Evolutionary conservation across 2,329 filamentous ascomycete genomes (phyloP).

Genomic region (Penicillium sp.): DNA sequence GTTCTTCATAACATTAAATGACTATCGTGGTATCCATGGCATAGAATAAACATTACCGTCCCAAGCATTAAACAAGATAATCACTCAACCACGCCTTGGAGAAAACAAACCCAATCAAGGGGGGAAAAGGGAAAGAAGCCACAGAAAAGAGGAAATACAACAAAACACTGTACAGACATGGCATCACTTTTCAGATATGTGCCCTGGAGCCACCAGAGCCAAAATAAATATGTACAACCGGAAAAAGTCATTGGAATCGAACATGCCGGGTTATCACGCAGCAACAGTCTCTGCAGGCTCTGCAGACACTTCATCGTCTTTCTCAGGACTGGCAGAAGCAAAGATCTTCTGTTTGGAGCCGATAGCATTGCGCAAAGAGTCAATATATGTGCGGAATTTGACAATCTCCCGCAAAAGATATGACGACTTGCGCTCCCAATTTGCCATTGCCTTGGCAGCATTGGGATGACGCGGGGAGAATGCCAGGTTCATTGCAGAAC

Average conservation of each 20-base stretch:
- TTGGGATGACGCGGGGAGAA: constrained; percentile 86
- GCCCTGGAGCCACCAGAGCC: constrained; percentile 1
- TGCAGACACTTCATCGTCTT: constrained; percentile 1
- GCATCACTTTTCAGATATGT: constrained; percentile 13
- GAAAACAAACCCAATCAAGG: constrained; percentile 8
- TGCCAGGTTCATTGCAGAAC: constrained; percentile 82
- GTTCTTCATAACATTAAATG: not conserved
- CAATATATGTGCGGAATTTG: constrained; percentile 95
- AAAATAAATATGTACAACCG: constrained; percentile 17
- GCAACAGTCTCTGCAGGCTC: not conserved
- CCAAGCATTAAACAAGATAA: constrained; percentile 22
- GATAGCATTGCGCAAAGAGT: constrained; percentile 73
- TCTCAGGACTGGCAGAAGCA: constrained; percentile 20
- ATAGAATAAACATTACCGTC: constrained; percentile 26
- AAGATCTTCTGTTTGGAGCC: constrained; percentile 71
- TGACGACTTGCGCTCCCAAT: constrained; percentile 95
- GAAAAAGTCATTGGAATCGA: not conserved
- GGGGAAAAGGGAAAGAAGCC: constrained; percentile 7
- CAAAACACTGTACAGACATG: constrained; percentile 1
- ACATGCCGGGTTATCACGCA: constrained; percentile 1
- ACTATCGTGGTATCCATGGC: constrained; percentile 31
- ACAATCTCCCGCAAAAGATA: constrained; percentile 92
- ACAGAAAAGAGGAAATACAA: constrained; percentile 1
- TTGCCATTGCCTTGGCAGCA: constrained; percentile 79
- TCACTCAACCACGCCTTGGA: constrained; percentile 5